Evolutionary conservation across 495 filamentous ascomycete genomes (phyloP).

Genomic region (Aspergillus diversus): DNA sequence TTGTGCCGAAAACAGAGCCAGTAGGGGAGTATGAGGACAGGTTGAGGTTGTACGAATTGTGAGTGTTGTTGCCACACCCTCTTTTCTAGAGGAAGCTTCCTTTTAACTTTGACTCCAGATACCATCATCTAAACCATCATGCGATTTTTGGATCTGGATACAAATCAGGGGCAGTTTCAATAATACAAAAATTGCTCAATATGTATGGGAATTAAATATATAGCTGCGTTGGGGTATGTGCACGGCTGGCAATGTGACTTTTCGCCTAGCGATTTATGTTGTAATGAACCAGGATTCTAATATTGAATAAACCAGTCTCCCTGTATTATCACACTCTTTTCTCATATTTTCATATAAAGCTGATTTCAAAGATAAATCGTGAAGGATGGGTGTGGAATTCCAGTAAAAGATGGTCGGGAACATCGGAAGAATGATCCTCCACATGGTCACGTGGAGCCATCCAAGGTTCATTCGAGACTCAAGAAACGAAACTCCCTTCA

Average conservation of each 20-base stretch:
- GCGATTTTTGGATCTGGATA: slow-evolving; percentile 83
- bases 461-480: slow-evolving; percentile 11
- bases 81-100: not conserved
- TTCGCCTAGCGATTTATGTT: no score
- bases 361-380: no score
- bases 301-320: no score
- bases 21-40: slow-evolving; percentile 83
- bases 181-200: slow-evolving; percentile 68
- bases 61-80: slow-evolving; percentile 38
- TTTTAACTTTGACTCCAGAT: slow-evolving; percentile 48
- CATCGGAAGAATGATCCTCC: slow-evolving; percentile 9
- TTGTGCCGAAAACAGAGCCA: slow-evolving; percentile 80
- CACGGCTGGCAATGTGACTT: no score
- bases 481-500: not conserved
- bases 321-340: no score
- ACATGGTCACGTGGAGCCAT: slow-evolving; percentile 14
- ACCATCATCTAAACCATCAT: slow-evolving; percentile 90
- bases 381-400: not conserved
- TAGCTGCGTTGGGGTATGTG: not conserved
- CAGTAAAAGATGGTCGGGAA: not conserved
- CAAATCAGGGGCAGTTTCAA: slow-evolving; percentile 68
- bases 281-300: no score
- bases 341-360: no score
- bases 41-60: slow-evolving; percentile 79
- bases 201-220: slow-evolving; percentile 59